Evolutionary conservation across 139 green algal genomes (phyloP), one percentile per base, ranked within the genome.

Genomic region (Yamagishiella unicocca): DNA sequence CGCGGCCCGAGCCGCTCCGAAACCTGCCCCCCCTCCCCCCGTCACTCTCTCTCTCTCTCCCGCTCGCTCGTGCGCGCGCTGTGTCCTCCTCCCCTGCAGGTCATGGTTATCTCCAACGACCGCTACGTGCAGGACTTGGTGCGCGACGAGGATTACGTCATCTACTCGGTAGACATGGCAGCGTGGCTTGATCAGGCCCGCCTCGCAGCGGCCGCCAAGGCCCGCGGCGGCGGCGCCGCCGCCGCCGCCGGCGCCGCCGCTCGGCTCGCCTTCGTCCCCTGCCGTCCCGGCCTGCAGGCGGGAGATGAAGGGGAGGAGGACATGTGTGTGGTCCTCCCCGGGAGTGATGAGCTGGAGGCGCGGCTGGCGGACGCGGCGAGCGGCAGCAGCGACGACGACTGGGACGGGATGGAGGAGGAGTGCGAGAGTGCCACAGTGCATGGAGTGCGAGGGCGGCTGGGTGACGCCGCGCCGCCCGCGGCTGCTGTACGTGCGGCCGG

Each of bases 41-140:
- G 27, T 24, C 22, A 35, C 22, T 38, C 71, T 33, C 17, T 79
- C 4, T 38, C 22, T 17, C 4, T 33, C 31, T 25, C 9, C 9
- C 37, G 21, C 64, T 43, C 31, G n/a, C 64, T n/a, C 9, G 9
- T 6, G 35, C 35, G n/a, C n/a, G n/a, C n/a, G n/a, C n/a, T n/a
- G n/a, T 43, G 22, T 14, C 40, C 35, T 22, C 38, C 38, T 53
- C 37, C 38, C 70, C 38, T 1, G 2, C 58, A 85, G 79, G 42
- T 85, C 2, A 85, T 85, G 79, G 62, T 85, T 17, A 42, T 85
- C 4, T 85, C 79, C 62, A 85, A 85, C 79, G 79, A 85, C 79
- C 61, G 79, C 8, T 71, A 76, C 40, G 79, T 85, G 0, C 79
- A 64, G 43, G 62, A 75, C 42, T 33, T 50, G 42, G 61, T n/a